Evolutionary conservation across 495 filamentous ascomycete species (phyloP), one percentile per base, ranked within the genome.

Genomic region (Penicillium parvum): DNA sequence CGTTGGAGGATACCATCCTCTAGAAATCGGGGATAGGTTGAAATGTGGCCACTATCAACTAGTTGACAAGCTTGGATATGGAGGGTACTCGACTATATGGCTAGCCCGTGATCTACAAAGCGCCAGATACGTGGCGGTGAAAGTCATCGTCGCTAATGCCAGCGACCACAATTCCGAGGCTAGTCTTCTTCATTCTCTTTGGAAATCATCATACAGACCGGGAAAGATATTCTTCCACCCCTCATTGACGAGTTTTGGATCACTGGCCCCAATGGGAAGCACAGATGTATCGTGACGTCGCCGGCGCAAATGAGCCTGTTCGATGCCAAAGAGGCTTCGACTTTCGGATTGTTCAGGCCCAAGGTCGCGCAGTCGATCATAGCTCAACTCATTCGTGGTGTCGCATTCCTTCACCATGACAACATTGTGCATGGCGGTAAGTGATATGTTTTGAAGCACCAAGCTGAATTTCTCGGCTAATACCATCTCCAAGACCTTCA

Each of bases 31-130:
- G 4, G 69, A 72, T 17, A 22, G 38, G 2, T 43, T 66, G 16
- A 30, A 63, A 29, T 37, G 64, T 3, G 52, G 50, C 15, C 60
- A 60, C 10, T 74, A 71, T 40, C 51, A 43, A 21, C 41, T 72
- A 1, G 55, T 70, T 12, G 50, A 71, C 37, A 73, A 73, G 34
- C 60, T 74, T 18, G 71, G 69, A 0, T 51, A 58, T 34, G 69
- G 69, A 47, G 48, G 57, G 9, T 73, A 61, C 50, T 72, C 66
- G 3, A 73, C 71, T 14, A 57, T 64, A 27, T 74, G 68, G 69
- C 64, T 75, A 18, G 66, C 64, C 33, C 48, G 47, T 7, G 66
- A 73, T 32, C 16, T 35, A 28, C 45, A 14, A 30, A 33, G n/a
- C 22, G 37, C 29, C 6, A 43, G 20, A 38, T 53, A 57, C 35